Evolutionary conservation across 2,329 filamentous ascomycete species (phyloP).

Genomic region (Aspergillus tanneri): DNA sequence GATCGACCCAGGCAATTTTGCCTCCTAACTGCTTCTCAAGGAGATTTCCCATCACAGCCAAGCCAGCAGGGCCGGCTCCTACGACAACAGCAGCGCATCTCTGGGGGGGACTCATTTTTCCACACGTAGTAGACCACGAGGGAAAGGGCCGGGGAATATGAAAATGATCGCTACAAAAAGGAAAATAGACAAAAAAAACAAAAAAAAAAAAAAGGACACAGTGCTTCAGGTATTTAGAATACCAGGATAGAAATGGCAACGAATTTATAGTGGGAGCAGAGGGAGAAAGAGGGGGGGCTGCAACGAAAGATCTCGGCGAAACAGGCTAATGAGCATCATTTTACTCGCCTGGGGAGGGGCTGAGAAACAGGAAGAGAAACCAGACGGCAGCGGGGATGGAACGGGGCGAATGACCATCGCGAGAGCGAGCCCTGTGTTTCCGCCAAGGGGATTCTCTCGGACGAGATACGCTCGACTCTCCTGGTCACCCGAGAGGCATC

Average conservation of each 20-base stretch:
- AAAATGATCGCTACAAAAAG: neutral
- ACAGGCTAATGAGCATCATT: conserved; percentile 11
- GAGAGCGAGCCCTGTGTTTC: neutral
- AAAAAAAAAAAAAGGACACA: neutral
- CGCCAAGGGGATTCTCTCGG: neutral
- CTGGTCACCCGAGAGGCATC: conserved; percentile 5
- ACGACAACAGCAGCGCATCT: conserved; percentile 58
- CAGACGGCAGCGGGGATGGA: neutral
- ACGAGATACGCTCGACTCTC: neutral
- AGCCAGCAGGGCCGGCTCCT: conserved; percentile 59
- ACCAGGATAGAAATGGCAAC: neutral
- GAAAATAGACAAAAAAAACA: neutral
- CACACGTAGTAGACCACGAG: neutral
- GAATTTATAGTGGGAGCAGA: conserved; percentile 11
- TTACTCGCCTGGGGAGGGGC: conserved; percentile 5
- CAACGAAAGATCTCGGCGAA: conserved; percentile 16
- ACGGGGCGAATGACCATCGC: conserved; percentile 6
- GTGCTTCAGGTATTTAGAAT: neutral
- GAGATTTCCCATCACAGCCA: conserved; percentile 62
- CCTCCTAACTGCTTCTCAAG: conserved; percentile 52
- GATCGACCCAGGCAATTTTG: conserved; percentile 61
- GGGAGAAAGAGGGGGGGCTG: neutral
- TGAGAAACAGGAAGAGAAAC: conserved; percentile 4
- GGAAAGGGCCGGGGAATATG: neutral
- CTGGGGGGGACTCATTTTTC: conserved; percentile 27